These are phyloP conservation scores for Mucor velutinosus DNA, from an alignment of 371 early-diverging fungal genomes.

Conservation along the genomic window DNA sequence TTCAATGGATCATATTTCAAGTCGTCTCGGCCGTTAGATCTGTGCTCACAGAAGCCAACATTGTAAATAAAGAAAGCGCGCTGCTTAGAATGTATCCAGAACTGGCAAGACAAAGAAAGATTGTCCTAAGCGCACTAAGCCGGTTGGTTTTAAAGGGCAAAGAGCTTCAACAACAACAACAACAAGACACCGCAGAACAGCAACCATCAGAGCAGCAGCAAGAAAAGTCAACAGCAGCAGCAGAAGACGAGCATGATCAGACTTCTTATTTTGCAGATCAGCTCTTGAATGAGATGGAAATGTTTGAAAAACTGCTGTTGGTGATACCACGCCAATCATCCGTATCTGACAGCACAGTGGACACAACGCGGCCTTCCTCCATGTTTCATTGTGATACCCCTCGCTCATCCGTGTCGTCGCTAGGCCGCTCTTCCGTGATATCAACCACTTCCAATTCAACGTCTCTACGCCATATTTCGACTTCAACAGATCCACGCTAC, in stretches of 20 bases:
- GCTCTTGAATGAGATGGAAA: slow-evolving; percentile 31
- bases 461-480: slow-evolving; percentile 21
- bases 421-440: slow-evolving; percentile 20
- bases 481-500: slow-evolving; percentile 22
- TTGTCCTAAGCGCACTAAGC: slow-evolving; percentile 37
- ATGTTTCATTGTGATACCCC: slow-evolving; percentile 20
- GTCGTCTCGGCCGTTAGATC: slow-evolving; percentile 45
- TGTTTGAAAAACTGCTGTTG: slow-evolving; percentile 30
- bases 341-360: slow-evolving; percentile 11
- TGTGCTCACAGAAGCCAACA: slow-evolving; percentile 42
- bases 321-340: slow-evolving; percentile 6
- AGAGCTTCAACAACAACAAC: slow-evolving; percentile 14
- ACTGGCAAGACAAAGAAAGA: slow-evolving; percentile 41
- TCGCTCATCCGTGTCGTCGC: slow-evolving; percentile 25
- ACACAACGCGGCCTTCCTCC: slow-evolving; percentile 15
- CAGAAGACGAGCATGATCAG: slow-evolving; percentile 14
- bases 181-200: neutral
- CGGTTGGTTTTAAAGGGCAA: slow-evolving; percentile 49
- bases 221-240: neutral
- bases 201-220: neutral
- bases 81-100: slow-evolving; percentile 42
- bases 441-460: slow-evolving; percentile 13
- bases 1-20: slow-evolving; percentile 29
- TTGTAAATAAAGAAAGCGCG: slow-evolving; percentile 45
- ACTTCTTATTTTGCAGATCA: slow-evolving; percentile 27